Evolutionary conservation across 208 protist genomes (phyloP).

Genomic region (Trypanosoma mega): DNA sequence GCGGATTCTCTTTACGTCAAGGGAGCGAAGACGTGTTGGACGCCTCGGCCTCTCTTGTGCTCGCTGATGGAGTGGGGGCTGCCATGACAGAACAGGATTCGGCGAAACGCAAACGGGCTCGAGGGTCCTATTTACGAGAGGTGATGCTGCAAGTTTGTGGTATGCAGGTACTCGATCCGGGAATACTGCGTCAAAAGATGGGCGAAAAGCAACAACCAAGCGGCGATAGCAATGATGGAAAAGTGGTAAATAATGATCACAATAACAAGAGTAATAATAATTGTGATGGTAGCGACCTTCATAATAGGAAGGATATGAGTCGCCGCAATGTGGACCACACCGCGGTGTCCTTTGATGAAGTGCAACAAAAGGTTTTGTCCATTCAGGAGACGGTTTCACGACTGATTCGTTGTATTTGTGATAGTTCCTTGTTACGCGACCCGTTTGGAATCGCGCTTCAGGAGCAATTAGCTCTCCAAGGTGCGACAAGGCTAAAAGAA

Average conservation of each 20-base stretch:
- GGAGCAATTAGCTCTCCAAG: conserved; percentile 11
- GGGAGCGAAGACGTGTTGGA: not conserved
- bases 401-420: conserved; percentile 9
- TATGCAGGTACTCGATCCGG: conserved; percentile 24
- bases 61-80: not conserved
- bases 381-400: conserved; percentile 10
- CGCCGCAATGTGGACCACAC: too few relatives aligned
- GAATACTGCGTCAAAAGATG: too few relatives aligned
- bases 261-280: conserved; percentile 7
- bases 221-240: not conserved
- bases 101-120: not conserved
- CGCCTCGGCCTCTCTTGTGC: not conserved
- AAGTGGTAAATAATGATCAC: not conserved
- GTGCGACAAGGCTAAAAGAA: not conserved
- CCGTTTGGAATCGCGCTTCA: conserved; percentile 6
- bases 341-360: not conserved
- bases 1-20: not conserved
- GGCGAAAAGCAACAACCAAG: too few relatives aligned
- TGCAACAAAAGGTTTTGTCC: not conserved
- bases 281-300: not conserved
- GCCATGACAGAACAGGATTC: too few relatives aligned
- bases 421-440: conserved; percentile 7
- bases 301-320: not conserved
- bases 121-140: conserved; percentile 12
- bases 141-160: conserved; percentile 27